These are phyloP conservation scores for Tephrocybe sp. DNA, from an alignment of 768 basidiomycete species.

Conservation along the genomic window DNA sequence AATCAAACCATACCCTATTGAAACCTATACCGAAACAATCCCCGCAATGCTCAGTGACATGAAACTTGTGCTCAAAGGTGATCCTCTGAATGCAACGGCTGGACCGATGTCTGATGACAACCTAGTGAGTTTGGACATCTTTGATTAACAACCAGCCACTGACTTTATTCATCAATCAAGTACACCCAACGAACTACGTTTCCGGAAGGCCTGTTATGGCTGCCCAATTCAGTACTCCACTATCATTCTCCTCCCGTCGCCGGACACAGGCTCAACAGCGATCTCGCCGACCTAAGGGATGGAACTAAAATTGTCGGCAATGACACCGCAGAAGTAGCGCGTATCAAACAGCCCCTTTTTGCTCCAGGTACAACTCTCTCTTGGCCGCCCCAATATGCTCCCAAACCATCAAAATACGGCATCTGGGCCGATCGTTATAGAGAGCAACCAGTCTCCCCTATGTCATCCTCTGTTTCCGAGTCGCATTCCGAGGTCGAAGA, in stretches of 20 bases:
- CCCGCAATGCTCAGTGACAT: background rate
- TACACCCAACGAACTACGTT: background rate
- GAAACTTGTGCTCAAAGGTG: background rate
- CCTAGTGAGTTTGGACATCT: background rate
- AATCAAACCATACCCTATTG: background rate
- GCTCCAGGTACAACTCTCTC: background rate
- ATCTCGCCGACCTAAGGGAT: conserved; percentile 6
- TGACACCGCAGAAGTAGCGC: background rate
- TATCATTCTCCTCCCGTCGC: background rate
- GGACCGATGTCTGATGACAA: background rate
- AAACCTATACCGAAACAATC: background rate
- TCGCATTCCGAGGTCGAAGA: background rate
- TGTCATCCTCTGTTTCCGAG: background rate
- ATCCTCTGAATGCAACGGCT: background rate
- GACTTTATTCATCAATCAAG: background rate
- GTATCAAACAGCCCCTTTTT: background rate
- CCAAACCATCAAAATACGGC: background rate
- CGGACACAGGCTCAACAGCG: background rate
- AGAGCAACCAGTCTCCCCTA: background rate
- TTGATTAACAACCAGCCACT: background rate
- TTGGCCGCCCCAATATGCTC: background rate
- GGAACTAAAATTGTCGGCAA: background rate
- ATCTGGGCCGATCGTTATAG: background rate
- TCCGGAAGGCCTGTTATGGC: background rate
- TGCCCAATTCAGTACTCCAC: background rate